phyloP scores from a whole-genome alignment of 2,329 filamentous ascomycete species.

The Colletotrichum liaoningense region DNA sequence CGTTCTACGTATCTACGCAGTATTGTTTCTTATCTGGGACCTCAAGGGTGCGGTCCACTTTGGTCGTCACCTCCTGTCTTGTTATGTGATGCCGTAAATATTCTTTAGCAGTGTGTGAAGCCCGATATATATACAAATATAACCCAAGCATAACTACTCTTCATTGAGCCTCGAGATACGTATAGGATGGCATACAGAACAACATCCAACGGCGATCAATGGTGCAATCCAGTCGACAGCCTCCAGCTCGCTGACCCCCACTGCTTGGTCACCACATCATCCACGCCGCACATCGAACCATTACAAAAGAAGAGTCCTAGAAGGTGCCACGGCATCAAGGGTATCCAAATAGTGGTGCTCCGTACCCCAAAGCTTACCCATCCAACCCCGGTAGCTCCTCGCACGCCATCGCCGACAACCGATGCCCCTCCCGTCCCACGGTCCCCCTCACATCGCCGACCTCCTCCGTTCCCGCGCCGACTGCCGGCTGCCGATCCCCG shows the following conservation, averaged over 20 bases:
- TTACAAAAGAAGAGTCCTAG: not conserved
- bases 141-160: not conserved
- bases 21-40: not conserved
- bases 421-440: not conserved
- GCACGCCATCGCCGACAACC: conserved; percentile 37
- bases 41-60: not conserved
- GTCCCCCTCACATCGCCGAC: not conserved
- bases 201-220: not conserved
- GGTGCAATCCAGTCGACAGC: conserved; percentile 1
- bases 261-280: not conserved
- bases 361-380: not conserved
- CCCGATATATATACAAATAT: not conserved
- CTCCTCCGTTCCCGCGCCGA: conserved; percentile 28
- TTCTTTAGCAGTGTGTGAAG: not conserved
- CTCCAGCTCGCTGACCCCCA: not conserved
- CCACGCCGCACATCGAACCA: not conserved
- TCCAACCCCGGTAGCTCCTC: conserved; percentile 9
- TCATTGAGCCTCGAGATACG: not conserved
- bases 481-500: conserved; percentile 25
- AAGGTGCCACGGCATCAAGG: conserved; percentile 1
- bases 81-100: not conserved
- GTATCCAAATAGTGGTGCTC: not conserved
- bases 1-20: too few relatives aligned
- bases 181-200: not conserved
- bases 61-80: not conserved